These are phyloP conservation scores for Wickerhamiella dianesei DNA, from an alignment of 805 yeast species.

Conservation along the genomic window DNA sequence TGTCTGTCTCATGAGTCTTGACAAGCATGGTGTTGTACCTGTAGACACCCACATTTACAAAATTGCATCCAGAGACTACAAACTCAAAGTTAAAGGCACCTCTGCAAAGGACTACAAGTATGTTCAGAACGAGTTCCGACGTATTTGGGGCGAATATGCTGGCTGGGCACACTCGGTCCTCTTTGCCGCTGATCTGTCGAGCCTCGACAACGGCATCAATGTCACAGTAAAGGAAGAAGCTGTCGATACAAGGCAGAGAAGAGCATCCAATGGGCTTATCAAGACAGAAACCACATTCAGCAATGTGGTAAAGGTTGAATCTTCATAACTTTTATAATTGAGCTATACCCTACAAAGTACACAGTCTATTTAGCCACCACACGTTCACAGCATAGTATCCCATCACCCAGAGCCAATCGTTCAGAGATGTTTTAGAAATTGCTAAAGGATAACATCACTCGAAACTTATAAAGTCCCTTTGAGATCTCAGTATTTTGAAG, in stretches of 20 bases:
- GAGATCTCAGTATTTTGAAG: too few relatives aligned
- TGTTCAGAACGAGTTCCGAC: constrained; percentile 46
- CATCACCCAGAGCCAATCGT: too few relatives aligned
- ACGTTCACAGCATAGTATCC: too few relatives aligned
- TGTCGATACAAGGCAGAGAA: too few relatives aligned
- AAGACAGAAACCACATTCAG: background rate
- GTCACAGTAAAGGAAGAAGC: too few relatives aligned
- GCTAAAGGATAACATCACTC: too few relatives aligned
- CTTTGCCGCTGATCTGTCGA: constrained; percentile 70
- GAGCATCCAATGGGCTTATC: too few relatives aligned
- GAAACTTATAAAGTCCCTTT: too few relatives aligned
- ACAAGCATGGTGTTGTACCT: constrained; percentile 78
- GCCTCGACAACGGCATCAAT: constrained; percentile 56
- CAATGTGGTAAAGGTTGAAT: background rate
- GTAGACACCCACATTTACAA: constrained; percentile 92
- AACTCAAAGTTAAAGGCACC: constrained; percentile 29
- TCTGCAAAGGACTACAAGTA: constrained; percentile 36
- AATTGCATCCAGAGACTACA: constrained; percentile 73
- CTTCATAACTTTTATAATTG: background rate
- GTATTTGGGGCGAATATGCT: constrained; percentile 78
- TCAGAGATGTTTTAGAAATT: too few relatives aligned
- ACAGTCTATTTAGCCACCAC: too few relatives aligned
- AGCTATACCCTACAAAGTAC: too few relatives aligned
- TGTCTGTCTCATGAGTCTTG: constrained; percentile 81
- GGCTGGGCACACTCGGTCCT: constrained; percentile 98